Conservation (phyloP, 352 stramenopile genomes). For the Globisporangium perplexum region DNA sequence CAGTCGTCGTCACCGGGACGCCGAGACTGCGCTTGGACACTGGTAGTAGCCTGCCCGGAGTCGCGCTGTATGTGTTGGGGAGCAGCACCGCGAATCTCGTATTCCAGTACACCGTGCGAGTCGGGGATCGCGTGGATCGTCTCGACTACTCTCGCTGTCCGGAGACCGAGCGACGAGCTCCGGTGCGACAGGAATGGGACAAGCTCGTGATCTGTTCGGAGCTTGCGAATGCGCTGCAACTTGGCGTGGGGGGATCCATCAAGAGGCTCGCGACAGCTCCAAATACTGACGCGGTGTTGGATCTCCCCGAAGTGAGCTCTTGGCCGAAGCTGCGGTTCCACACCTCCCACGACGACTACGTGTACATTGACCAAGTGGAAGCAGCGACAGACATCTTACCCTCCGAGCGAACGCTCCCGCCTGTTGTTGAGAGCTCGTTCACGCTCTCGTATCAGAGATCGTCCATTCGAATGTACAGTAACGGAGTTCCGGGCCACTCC, state of each 20-base stretch:
- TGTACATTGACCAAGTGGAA: constrained; percentile 54
- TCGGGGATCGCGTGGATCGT: constrained; percentile 46
- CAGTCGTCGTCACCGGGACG: constrained; percentile 36
- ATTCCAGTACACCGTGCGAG: constrained; percentile 52
- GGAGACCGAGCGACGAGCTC: constrained; percentile 19
- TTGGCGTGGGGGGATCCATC: constrained; percentile 34
- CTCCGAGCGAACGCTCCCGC: constrained; percentile 14
- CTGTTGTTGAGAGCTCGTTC: no score
- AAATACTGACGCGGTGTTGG: constrained; percentile 39
- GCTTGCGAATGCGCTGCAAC: constrained; percentile 37
- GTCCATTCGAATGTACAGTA: no score
- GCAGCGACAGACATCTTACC: constrained; percentile 18
- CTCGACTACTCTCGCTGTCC: constrained; percentile 57
- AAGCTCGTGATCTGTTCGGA: constrained; percentile 47
- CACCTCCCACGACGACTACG: constrained; percentile 22
- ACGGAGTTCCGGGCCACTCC: no score
- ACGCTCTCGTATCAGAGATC: no score
- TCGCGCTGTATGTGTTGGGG: constrained; percentile 36
- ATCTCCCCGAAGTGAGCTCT: constrained; percentile 54
- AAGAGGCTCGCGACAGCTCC: constrained; percentile 35
- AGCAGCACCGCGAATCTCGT: constrained; percentile 28
- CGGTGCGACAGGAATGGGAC: constrained; percentile 25
- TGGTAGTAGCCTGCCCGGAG: constrained; percentile 12
- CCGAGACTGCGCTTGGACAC: constrained; percentile 37
- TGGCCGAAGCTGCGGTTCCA: constrained; percentile 53